Evolutionary conservation across 2,329 filamentous ascomycete genomes (phyloP).

Genomic region (Clonostachys rosea): DNA sequence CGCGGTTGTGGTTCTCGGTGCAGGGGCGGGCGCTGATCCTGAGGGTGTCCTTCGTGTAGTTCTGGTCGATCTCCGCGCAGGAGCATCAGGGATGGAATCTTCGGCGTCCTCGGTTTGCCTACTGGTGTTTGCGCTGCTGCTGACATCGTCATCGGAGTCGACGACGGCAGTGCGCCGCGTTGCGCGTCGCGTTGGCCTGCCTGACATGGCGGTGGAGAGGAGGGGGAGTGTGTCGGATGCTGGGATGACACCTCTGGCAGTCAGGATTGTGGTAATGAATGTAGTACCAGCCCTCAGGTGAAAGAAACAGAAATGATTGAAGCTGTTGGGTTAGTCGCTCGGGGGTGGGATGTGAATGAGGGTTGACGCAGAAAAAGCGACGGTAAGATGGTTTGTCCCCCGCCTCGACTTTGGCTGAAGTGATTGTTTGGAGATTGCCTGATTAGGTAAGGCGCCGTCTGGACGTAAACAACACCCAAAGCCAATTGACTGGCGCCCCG

Average conservation of each 20-base stretch:
- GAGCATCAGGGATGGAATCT: constrained; percentile 70
- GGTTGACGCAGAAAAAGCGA: neutral
- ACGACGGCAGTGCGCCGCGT: constrained; percentile 69
- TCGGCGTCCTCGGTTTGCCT: constrained; percentile 61
- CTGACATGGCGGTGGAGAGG: constrained; percentile 20
- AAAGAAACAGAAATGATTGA: too few species aligned
- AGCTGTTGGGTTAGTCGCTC: too few species aligned
- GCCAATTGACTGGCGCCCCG: too few species aligned
- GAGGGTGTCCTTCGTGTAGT: constrained; percentile 33
- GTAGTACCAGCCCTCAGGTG: too few species aligned
- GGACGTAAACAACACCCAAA: too few species aligned
- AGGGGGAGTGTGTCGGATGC: neutral
- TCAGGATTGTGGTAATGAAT: too few species aligned
- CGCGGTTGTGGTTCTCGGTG: constrained; percentile 22
- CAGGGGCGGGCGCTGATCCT: constrained; percentile 40
- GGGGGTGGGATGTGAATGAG: too few species aligned
- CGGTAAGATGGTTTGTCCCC: neutral
- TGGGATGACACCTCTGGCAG: too few species aligned
- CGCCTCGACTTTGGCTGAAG: neutral
- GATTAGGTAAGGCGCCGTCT: constrained; percentile 9
- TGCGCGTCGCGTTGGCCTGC: constrained; percentile 34
- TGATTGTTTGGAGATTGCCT: constrained; percentile 31
- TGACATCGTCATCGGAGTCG: constrained; percentile 74
- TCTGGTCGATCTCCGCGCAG: constrained; percentile 23
- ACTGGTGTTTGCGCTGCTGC: constrained; percentile 35